Base-by-base conservation (phyloP, 768 basidiomycete genomes). In the Tulasnella sp. region DNA sequence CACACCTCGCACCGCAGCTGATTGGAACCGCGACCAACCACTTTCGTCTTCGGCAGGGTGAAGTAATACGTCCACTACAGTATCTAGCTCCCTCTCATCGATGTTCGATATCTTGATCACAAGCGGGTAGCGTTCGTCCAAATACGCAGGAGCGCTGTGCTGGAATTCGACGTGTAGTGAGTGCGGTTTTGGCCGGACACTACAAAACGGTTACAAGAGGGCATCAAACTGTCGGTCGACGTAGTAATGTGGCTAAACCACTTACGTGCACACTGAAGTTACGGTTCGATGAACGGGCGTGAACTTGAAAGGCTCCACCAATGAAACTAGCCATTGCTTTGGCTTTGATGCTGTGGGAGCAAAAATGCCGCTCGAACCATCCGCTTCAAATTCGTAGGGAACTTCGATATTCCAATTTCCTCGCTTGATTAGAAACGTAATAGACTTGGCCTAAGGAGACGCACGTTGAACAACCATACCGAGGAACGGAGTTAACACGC, bases 51-150 rank as follows among this genome's bases (percentile, higher is more conserved):
- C 91, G 1, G 86, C 85, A 1, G 94, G 94, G 69, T 93, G 92
- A 39, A 98, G 79, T 72, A 96, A 82, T 5, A 91, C 84, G 71
- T 94, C 91, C 11, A 94, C 81, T 5, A 84, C 80, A 14, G 92
- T 80, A 17, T 91, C 87, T 12, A 98, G 79, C 32, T 88, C 84
- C 22, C 87, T 83, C 62, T 86, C 85, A 77, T 97, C 94, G 5
- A 81, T 77, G 77, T 95, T 97, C 4, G 81, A 85, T 16, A 96
- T 83, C 62, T 86, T 83, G 47, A 98, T 82, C 12, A 78, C 77
- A 75, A 98, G 89, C 0, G 90, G 88, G 77, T 90, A 92, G 62
- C 85, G 84, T 78, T 97, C 95, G 74, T 91, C 89, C 40, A 96
- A 36, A 78, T 89, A 91, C 0, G 92, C 93, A 0, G 91, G 90